phyloP scores from a whole-genome alignment of 2,329 filamentous ascomycete species.

The Akanthomyces muscarius region DNA sequence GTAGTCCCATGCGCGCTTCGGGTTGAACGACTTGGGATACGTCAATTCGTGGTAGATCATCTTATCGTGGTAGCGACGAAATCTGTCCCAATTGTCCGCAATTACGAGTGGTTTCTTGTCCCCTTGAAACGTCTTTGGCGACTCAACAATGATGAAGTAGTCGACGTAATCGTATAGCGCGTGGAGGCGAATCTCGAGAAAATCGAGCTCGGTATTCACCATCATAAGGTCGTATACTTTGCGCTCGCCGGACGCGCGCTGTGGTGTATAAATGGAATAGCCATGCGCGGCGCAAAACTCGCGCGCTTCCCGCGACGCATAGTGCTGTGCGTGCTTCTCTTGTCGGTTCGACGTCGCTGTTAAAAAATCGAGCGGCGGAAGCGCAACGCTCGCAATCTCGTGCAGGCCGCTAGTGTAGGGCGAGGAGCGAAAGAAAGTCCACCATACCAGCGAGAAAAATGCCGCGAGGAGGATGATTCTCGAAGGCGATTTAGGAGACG shows the following conservation, averaged over 20 bases:
- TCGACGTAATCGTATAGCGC: slow-evolving; percentile 56
- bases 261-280: slow-evolving; percentile 29
- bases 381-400: slow-evolving; percentile 1
- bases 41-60: slow-evolving; percentile 57
- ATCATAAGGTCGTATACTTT: slow-evolving; percentile 53
- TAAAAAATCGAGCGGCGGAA: slow-evolving; percentile 15
- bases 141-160: slow-evolving; percentile 63
- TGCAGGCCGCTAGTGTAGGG: not conserved
- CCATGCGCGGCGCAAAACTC: slow-evolving; percentile 32
- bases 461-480: not conserved
- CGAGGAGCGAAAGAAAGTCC: slow-evolving; percentile 1
- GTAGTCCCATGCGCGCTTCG: slow-evolving; percentile 42
- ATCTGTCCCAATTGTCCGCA: slow-evolving; percentile 47
- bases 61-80: slow-evolving; percentile 52
- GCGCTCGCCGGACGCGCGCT: slow-evolving; percentile 24
- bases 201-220: slow-evolving; percentile 61
- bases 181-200: slow-evolving; percentile 60
- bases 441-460: slow-evolving; percentile 1
- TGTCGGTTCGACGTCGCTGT: slow-evolving; percentile 8
- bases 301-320: slow-evolving; percentile 27
- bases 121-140: slow-evolving; percentile 54
- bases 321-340: slow-evolving; percentile 23
- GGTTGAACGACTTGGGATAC: slow-evolving; percentile 39
- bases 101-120: slow-evolving; percentile 51
- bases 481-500: slow-evolving; percentile 5